phyloP scores from a whole-genome alignment of 768 basidiomycete genomes.

The Macrolepiota dolichaula region DNA sequence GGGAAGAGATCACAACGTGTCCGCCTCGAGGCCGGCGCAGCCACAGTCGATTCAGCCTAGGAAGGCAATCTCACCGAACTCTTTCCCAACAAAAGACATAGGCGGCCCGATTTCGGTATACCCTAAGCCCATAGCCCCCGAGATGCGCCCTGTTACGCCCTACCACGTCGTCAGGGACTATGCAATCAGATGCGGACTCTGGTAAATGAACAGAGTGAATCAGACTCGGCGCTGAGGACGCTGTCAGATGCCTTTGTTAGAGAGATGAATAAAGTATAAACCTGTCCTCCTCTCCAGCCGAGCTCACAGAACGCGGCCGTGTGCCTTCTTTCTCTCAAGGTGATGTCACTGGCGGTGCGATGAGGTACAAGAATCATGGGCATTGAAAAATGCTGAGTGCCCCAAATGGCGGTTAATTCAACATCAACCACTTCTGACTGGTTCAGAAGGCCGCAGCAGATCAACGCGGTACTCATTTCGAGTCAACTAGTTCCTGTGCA shows the following conservation, averaged over 20 bases:
- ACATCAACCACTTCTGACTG: neutral
- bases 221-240: slow-evolving; percentile 4
- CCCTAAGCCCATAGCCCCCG: slow-evolving; percentile 6
- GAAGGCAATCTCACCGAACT: slow-evolving; percentile 5
- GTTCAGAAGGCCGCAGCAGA: neutral
- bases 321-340: neutral
- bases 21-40: slow-evolving; percentile 34
- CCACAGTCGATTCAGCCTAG: slow-evolving; percentile 3
- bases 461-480: neutral
- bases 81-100: slow-evolving; percentile 5
- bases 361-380: neutral
- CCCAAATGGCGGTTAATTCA: neutral
- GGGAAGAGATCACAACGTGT: slow-evolving; percentile 49
- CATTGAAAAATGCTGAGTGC: neutral
- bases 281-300: neutral
- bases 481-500: slow-evolving; percentile 4
- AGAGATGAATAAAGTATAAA: neutral
- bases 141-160: neutral
- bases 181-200: neutral
- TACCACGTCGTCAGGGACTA: neutral
- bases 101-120: slow-evolving; percentile 7
- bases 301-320: neutral
- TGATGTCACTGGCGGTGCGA: neutral
- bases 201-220: neutral
- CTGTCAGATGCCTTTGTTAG: neutral